Evolutionary conservation across 1,284 basidiomycete genomes (phyloP).

Genomic region (Microbotryum intermedium): DNA sequence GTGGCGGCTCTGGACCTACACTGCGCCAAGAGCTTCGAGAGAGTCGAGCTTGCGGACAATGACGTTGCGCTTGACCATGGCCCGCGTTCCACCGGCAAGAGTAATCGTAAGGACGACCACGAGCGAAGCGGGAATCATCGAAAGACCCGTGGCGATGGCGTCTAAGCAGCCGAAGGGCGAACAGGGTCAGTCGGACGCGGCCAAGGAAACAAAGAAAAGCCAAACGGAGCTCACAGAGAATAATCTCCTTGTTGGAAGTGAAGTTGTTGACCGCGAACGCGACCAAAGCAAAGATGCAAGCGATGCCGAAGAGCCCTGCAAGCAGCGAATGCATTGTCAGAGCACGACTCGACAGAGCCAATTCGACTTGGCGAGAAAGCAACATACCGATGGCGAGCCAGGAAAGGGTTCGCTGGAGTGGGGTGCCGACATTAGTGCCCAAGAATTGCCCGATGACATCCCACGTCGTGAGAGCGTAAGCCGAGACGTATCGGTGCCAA

Average conservation of each 20-base stretch:
- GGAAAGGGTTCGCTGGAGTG: slow-evolving; percentile 39
- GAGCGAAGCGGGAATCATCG: slow-evolving; percentile 48
- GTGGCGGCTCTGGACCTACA: background rate
- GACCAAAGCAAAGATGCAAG: slow-evolving; percentile 38
- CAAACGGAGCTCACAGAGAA: slow-evolving; percentile 17
- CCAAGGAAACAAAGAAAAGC: too few species aligned
- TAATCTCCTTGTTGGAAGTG: slow-evolving; percentile 14
- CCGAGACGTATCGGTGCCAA: slow-evolving; percentile 40
- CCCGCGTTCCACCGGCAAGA: slow-evolving; percentile 48
- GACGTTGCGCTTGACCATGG: slow-evolving; percentile 47
- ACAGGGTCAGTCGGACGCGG: too few species aligned
- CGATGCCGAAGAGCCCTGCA: slow-evolving; percentile 7
- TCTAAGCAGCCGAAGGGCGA: slow-evolving; percentile 11
- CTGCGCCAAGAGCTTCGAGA: slow-evolving; percentile 51
- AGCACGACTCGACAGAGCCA: slow-evolving; percentile 36
- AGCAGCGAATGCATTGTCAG: too few species aligned
- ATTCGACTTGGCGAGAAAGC: background rate
- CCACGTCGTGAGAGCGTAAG: slow-evolving; percentile 38
- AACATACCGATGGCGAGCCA: slow-evolving; percentile 35
- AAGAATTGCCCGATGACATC: slow-evolving; percentile 39
- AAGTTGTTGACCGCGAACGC: slow-evolving; percentile 39
- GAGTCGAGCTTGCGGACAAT: slow-evolving; percentile 51
- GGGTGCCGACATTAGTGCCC: slow-evolving; percentile 39
- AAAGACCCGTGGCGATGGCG: slow-evolving; percentile 48
- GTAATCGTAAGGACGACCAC: slow-evolving; percentile 40